A percentile compares a stretch with the other conserved stretches of the same genome.
phyloP scores from a whole-genome alignment of 495 filamentous ascomycete species.

The Tetracladium setigerum region DNA sequence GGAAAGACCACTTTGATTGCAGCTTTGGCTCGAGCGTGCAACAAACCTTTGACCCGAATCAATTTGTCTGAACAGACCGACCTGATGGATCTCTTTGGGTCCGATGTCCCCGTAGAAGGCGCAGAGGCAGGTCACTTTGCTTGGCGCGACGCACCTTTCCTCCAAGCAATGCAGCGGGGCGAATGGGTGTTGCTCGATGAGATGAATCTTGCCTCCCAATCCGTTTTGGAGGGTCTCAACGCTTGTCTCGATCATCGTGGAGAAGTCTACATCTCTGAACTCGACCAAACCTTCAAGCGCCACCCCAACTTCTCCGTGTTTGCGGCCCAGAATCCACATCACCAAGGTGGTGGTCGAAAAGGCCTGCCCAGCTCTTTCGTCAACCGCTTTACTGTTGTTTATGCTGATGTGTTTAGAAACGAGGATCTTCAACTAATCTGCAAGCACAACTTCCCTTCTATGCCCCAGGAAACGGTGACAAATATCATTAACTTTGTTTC shows the following conservation, averaged over 20 bases:
- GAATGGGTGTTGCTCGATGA: slow-evolving; percentile 96
- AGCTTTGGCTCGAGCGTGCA: slow-evolving; percentile 70
- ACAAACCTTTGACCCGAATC: slow-evolving; percentile 78
- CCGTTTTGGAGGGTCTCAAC: slow-evolving; percentile 93
- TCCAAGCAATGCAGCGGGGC: slow-evolving; percentile 91
- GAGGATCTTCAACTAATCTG: slow-evolving; percentile 80
- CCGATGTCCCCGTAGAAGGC: slow-evolving; percentile 90
- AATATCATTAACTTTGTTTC: slow-evolving; percentile 77
- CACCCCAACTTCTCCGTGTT: slow-evolving; percentile 89
- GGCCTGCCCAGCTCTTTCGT: slow-evolving; percentile 93
- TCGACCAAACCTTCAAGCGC: slow-evolving; percentile 85
- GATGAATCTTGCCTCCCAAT: slow-evolving; percentile 98
- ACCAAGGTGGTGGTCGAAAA: slow-evolving; percentile 93
- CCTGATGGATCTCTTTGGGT: slow-evolving; percentile 93
- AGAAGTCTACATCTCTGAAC: slow-evolving; percentile 89
- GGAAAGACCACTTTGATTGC: slow-evolving; percentile 92
- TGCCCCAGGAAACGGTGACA: slow-evolving; percentile 44
- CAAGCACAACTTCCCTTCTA: slow-evolving; percentile 59
- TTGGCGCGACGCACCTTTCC: slow-evolving; percentile 93
- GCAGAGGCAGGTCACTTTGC: slow-evolving; percentile 79
- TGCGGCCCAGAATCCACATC: slow-evolving; percentile 95
- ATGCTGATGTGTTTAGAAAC: slow-evolving; percentile 78
- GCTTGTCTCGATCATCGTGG: slow-evolving; percentile 96
- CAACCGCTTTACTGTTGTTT: slow-evolving; percentile 96
- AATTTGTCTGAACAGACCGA: slow-evolving; percentile 98